phyloP scores from a whole-genome alignment of 1,284 basidiomycete species.

The Fomes fomentarius region DNA sequence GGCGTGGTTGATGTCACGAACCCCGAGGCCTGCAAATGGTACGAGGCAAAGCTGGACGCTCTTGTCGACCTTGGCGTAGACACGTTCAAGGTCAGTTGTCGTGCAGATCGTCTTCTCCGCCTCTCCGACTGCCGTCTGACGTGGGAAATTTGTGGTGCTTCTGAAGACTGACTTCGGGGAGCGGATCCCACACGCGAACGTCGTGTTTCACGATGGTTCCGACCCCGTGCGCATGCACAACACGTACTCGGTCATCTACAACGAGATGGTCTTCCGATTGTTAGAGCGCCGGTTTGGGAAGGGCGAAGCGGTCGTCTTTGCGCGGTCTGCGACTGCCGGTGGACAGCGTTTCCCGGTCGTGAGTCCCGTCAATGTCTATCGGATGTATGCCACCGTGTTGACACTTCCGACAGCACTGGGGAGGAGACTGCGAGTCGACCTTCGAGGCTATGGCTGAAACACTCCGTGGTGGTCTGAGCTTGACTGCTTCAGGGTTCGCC shows the following conservation, averaged over 20 bases:
- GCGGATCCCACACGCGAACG: slow-evolving; percentile 64
- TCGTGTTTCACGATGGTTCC: slow-evolving; percentile 69
- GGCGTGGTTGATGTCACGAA: slow-evolving; percentile 77
- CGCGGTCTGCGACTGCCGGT: slow-evolving; percentile 65
- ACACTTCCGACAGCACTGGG: slow-evolving; percentile 56
- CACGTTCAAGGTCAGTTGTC: slow-evolving; percentile 58
- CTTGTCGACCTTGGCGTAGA: slow-evolving; percentile 75
- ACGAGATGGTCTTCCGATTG: slow-evolving; percentile 68
- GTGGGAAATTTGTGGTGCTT: background rate
- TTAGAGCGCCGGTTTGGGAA: slow-evolving; percentile 62
- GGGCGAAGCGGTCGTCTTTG: slow-evolving; percentile 72
- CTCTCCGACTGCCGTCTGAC: background rate
- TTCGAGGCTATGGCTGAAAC: slow-evolving; percentile 82
- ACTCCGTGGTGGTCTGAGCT: slow-evolving; percentile 65
- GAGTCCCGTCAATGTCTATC: background rate
- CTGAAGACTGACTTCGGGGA: slow-evolving; percentile 74
- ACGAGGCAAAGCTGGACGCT: slow-evolving; percentile 56
- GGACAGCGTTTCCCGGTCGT: slow-evolving; percentile 56
- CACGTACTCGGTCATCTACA: slow-evolving; percentile 68
- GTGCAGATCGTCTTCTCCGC: too few relatives aligned
- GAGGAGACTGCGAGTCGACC: slow-evolving; percentile 78
- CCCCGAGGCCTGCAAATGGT: slow-evolving; percentile 71
- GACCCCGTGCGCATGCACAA: slow-evolving; percentile 73
- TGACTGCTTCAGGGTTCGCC: slow-evolving; percentile 71
- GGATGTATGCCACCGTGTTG: background rate